Base-by-base conservation (phyloP, 139 green algal species). In the Yamagishiella unicocca region DNA sequence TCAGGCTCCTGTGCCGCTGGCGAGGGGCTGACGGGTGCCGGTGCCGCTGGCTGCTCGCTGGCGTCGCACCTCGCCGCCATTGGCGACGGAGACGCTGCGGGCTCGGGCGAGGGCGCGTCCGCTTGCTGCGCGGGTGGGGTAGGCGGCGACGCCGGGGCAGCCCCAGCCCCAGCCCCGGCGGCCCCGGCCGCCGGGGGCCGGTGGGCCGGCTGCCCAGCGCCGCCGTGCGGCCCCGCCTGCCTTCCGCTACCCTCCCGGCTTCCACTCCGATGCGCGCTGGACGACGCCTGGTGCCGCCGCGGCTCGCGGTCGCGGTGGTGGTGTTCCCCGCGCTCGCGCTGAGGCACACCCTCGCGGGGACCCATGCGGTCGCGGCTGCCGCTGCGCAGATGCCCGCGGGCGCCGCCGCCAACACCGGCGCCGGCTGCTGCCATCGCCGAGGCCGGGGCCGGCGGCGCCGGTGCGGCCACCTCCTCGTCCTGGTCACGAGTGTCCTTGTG, bases 401-500 rank as follows among this genome's bases (percentile, higher is more conserved):
- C 38, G 27, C 55, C 29, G 19, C 31, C 9, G 29, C 42, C n/a
- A 29, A 19, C 37, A 25, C 40, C 35, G 8, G n/a, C 9, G 1
- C 27, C 53, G 24, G 22, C 22, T 0, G 17, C 29, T 1, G 40
- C 42, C 40, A 24, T 1, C 14, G 27, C n/a, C 1, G 43, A 8
- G 2, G 42, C 45, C 31, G 50, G 25, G 3, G 43, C 46, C 2
- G 74, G 31, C 31, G 50, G 25, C 2, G 43, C 46, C 2, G 74
- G 31, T 4, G 46, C 31, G 17, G 46, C 24, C 2, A 61, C 61
- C 79, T 85, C 79, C 61, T 85, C 61, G 29, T 76, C 79, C 58
- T 85, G 79, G 61, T 85, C 79, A 4, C 79, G 79, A 6, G 79
- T 85, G 79, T 87, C 81, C 45, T 87, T 87, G 29, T 61, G 27